phyloP scores from a whole-genome alignment of 2,329 filamentous ascomycete genomes.

The Lasiodiplodia theobromae region DNA sequence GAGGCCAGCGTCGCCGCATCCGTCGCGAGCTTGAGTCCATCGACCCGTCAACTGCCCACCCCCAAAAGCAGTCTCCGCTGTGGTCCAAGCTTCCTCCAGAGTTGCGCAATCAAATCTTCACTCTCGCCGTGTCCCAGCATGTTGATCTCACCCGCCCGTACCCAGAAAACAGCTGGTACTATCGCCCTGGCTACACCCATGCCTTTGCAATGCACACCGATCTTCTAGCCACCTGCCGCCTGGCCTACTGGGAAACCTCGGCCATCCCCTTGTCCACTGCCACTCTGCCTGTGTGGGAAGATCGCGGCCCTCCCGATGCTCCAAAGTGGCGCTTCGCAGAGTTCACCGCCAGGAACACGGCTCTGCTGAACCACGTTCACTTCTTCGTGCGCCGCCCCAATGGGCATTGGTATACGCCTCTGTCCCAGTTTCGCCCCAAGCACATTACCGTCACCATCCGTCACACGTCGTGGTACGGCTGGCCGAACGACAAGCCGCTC shows the following conservation, averaged over 20 bases:
- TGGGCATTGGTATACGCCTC: slow-evolving; percentile 9
- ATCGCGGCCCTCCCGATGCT: slow-evolving; percentile 11
- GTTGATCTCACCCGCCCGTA: slow-evolving; percentile 31
- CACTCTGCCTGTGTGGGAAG: slow-evolving; percentile 32
- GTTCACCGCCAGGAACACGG: slow-evolving; percentile 17
- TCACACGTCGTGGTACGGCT: slow-evolving; percentile 67
- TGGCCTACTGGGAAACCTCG: slow-evolving; percentile 48
- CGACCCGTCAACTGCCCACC: slow-evolving; percentile 33
- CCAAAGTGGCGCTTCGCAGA: neutral
- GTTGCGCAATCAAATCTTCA: slow-evolving; percentile 38
- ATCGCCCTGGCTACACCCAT: slow-evolving; percentile 40
- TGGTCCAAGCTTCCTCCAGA: slow-evolving; percentile 39
- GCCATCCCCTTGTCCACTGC: slow-evolving; percentile 43
- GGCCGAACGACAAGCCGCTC: slow-evolving; percentile 98
- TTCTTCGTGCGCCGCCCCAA: slow-evolving; percentile 23
- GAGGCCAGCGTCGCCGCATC: neutral
- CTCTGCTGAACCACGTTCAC: slow-evolving; percentile 23
- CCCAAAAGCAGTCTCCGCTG: slow-evolving; percentile 37
- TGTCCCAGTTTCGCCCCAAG: slow-evolving; percentile 43
- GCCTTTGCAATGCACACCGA: slow-evolving; percentile 39
- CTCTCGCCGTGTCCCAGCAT: slow-evolving; percentile 34
- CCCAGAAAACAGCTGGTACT: slow-evolving; percentile 30
- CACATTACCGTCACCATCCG: slow-evolving; percentile 56
- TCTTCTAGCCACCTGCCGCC: slow-evolving; percentile 49
- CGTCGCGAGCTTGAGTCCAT: slow-evolving; percentile 35